Conservation (phyloP, 495 filamentous ascomycete species). For the Aspergillus sclerotioniger region DNA sequence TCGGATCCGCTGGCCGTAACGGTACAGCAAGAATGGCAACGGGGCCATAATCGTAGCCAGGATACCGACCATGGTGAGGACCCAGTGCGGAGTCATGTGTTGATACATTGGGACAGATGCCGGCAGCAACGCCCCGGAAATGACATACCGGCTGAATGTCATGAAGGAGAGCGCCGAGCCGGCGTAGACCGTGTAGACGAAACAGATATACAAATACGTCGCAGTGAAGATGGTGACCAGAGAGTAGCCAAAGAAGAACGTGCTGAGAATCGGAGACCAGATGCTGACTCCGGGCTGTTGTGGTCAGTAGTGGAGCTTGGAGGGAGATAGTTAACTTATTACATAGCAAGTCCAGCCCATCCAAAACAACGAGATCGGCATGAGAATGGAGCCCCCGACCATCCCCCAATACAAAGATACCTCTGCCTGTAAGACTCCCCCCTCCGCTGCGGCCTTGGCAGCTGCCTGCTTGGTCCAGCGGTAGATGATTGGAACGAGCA, state of each 20-base stretch:
- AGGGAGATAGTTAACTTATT: constrained; percentile 4
- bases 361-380: constrained; percentile 63
- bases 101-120: constrained; percentile 49
- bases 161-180: constrained; percentile 46
- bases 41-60: constrained; percentile 45
- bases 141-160: constrained; percentile 48
- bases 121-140: constrained; percentile 47
- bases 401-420: constrained; percentile 43
- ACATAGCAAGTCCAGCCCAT: constrained; percentile 56
- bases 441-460: constrained; percentile 23
- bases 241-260: constrained; percentile 50
- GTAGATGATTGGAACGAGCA: constrained; percentile 51
- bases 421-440: background rate
- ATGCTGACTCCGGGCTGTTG: constrained; percentile 39
- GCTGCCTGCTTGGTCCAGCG: constrained; percentile 43
- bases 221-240: constrained; percentile 49
- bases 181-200: constrained; percentile 45
- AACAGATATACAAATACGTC: constrained; percentile 54
- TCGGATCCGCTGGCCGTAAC: constrained; percentile 48
- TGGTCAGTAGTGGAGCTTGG: background rate
- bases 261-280: constrained; percentile 50
- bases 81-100: constrained; percentile 54
- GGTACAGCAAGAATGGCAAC: constrained; percentile 53
- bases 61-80: constrained; percentile 53
- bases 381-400: constrained; percentile 46